Percentiles rank a stretch among this genome's conserved stretches.
These are phyloP conservation scores for Berkeleyomyces rouxiae DNA, from an alignment of 2,329 filamentous ascomycete species.

Conservation along the genomic window DNA sequence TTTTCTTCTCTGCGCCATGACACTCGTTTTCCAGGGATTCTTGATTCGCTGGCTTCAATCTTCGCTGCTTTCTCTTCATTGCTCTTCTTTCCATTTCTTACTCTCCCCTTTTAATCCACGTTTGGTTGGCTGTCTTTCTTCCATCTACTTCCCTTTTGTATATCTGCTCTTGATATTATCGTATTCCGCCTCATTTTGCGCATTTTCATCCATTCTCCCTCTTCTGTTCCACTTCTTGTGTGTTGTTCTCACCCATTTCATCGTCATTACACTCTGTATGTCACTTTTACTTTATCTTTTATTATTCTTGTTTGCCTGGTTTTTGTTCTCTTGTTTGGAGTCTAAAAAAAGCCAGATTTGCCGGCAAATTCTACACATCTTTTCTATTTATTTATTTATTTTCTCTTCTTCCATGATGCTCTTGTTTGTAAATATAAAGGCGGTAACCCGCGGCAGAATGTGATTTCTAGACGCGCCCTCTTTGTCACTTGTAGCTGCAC, in stretches of 20 bases:
- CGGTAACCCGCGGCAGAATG: not conserved
- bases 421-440: not conserved
- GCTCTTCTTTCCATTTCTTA: not conserved
- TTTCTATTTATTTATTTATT: not conserved
- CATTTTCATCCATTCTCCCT: not conserved
- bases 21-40: not conserved
- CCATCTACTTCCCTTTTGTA: not conserved
- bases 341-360: not conserved
- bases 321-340: not conserved
- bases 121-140: not conserved
- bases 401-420: not conserved
- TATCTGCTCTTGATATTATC: conserved; percentile 1
- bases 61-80: conserved; percentile 1
- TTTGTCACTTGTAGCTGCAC: not conserved
- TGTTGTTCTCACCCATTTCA: conserved; percentile 1
- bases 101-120: not conserved
- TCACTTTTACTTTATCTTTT: not conserved
- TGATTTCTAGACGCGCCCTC: not conserved
- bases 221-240: not conserved
- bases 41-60: not conserved
- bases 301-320: not conserved
- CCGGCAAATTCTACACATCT: not conserved
- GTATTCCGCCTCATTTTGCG: not conserved
- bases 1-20: not conserved
- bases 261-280: not conserved